A percentile compares a stretch with the other conserved stretches of the same genome.
Conservation (phyloP, 139 green algal species). For the Chlorella sp. region DNA sequence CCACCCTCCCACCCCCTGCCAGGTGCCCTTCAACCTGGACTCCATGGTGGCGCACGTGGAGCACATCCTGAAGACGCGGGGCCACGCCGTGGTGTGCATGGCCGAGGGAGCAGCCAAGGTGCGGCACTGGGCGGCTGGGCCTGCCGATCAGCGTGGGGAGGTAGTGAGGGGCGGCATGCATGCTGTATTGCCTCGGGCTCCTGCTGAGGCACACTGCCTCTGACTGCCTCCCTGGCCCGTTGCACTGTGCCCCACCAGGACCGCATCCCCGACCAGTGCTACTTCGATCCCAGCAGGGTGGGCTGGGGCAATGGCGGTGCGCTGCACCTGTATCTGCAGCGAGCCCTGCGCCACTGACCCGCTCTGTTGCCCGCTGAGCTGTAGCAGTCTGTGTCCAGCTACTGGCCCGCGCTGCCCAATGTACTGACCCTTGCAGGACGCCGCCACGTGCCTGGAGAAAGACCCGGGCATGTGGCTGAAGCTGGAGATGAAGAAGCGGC, state of each 20-base stretch:
- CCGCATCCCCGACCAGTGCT: constrained; percentile 14
- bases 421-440: background rate
- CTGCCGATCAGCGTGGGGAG: no score
- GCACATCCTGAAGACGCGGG: constrained; percentile 78
- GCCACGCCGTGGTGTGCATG: constrained; percentile 80
- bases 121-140: background rate
- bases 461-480: constrained; percentile 77
- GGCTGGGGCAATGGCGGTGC: no score
- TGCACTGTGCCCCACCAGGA: background rate
- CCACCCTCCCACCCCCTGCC: background rate
- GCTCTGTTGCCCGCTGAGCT: no score
- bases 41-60: constrained; percentile 52
- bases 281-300: background rate
- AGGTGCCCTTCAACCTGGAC: constrained; percentile 91
- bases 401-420: background rate
- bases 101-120: constrained; percentile 83
- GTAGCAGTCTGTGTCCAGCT: no score
- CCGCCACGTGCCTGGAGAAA: background rate
- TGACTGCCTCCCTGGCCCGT: no score
- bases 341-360: no score
- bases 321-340: no score
- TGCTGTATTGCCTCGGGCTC: no score
- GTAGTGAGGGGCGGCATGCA: no score
- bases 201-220: no score
- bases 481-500: constrained; percentile 60